Evolutionary conservation across 805 yeast genomes (phyloP).

Genomic region (Priceomyces medius): DNA sequence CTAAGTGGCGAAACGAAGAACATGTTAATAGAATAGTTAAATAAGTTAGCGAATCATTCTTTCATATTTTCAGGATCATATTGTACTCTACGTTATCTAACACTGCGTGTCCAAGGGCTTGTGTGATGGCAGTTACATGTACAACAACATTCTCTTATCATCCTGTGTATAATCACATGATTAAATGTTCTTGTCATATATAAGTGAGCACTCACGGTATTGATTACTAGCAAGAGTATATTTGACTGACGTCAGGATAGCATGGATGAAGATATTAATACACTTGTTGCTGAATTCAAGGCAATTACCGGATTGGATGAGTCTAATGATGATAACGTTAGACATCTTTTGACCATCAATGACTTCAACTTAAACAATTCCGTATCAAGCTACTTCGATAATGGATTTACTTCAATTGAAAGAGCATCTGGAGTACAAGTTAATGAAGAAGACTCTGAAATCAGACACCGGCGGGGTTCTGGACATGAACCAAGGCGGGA

Average conservation of each 20-base stretch:
- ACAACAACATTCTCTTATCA: too few species aligned
- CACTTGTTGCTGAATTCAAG: constrained; percentile 15
- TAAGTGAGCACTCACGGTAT: too few species aligned
- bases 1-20: too few species aligned
- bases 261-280: constrained; percentile 6
- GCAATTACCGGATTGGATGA: constrained; percentile 26
- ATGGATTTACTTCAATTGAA: constrained; percentile 29
- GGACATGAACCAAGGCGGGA: constrained; percentile 2
- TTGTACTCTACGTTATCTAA: too few species aligned
- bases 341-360: constrained; percentile 47
- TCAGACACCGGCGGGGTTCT: constrained; percentile 10
- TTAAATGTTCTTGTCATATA: too few species aligned
- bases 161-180: too few species aligned
- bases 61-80: too few species aligned
- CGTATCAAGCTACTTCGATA: constrained; percentile 59
- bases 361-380: constrained; percentile 65
- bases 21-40: too few species aligned
- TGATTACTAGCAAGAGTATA: too few species aligned
- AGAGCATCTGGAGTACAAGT: constrained; percentile 12
- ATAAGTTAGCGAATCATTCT: too few species aligned
- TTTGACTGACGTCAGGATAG: not conserved
- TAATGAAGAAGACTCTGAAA: constrained; percentile 10
- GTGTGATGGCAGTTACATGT: too few species aligned
- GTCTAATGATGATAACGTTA: constrained; percentile 46
- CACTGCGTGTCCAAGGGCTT: too few species aligned